phyloP scores from a whole-genome alignment of 805 yeast genomes.

The Wickerhamiella cacticola region DNA sequence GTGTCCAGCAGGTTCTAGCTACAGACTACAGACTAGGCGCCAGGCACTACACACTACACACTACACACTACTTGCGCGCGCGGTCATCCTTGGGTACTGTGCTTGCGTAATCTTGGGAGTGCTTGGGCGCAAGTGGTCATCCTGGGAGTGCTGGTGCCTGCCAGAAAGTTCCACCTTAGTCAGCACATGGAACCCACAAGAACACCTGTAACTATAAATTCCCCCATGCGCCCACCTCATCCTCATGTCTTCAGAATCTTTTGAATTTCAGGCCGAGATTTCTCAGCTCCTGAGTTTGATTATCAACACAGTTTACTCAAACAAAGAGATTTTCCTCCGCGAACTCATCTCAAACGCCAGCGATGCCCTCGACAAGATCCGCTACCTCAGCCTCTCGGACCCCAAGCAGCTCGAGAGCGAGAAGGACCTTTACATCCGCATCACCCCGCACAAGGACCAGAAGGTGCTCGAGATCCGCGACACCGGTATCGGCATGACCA shows the following conservation, averaged over 20 bases:
- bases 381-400: conserved; percentile 91
- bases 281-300: conserved; percentile 99
- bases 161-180: conserved; percentile 12
- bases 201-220: conserved; percentile 6
- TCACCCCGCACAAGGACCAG: conserved; percentile 91
- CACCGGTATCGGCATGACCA: conserved; percentile 99
- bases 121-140: too few relatives aligned
- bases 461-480: conserved; percentile 95
- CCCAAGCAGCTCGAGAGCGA: conserved; percentile 86
- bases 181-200: conserved; percentile 16
- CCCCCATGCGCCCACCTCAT: too few relatives aligned
- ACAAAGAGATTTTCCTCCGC: conserved; percentile 98
- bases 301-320: conserved; percentile 98
- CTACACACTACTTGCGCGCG: too few relatives aligned
- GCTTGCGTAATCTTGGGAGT: too few relatives aligned
- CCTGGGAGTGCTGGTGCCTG: too few relatives aligned
- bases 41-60: too few relatives aligned
- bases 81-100: too few relatives aligned
- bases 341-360: conserved; percentile 98
- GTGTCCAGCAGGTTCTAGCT: too few relatives aligned
- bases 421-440: conserved; percentile 93
- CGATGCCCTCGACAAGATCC: conserved; percentile 96
- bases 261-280: conserved; percentile 98
- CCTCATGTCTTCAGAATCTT: conserved; percentile 29
- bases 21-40: too few relatives aligned